phyloP scores from a whole-genome alignment of 2,329 filamentous ascomycete genomes.

The Pezicula radicicola region DNA sequence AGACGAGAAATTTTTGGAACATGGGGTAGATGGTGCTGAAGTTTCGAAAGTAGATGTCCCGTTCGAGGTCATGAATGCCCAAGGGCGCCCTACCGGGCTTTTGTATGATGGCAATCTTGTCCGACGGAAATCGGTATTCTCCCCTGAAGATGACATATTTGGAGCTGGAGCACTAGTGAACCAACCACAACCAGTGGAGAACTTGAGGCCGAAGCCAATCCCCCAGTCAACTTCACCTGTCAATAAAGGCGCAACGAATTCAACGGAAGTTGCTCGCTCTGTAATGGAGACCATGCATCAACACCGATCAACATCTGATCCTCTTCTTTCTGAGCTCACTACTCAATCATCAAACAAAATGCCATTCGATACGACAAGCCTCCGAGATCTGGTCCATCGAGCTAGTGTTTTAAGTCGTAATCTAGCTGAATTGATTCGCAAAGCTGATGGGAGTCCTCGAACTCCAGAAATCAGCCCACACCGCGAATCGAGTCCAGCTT shows the following conservation, averaged over 20 bases:
- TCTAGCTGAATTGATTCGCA: conserved; percentile 57
- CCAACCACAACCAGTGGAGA: conserved; percentile 31
- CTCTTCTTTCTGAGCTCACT: conserved; percentile 24
- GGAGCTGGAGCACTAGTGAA: conserved; percentile 29
- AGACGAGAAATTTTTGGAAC: conserved; percentile 38
- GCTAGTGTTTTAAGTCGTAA: conserved; percentile 57
- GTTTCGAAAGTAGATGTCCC: conserved; percentile 45
- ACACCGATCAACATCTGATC: conserved; percentile 42
- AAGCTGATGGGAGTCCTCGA: conserved; percentile 53
- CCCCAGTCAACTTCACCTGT: conserved; percentile 19
- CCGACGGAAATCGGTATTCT: conserved; percentile 60
- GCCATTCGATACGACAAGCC: conserved; percentile 66
- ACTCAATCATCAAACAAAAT: conserved; percentile 43
- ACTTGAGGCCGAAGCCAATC: conserved; percentile 17
- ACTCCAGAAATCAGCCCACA: conserved; percentile 50
- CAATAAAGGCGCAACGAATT: conserved; percentile 21
- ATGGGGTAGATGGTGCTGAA: conserved; percentile 37
- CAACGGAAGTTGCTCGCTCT: conserved; percentile 51
- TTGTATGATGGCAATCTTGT: conserved; percentile 49
- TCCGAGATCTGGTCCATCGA: conserved; percentile 63
- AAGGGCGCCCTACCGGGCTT: conserved; percentile 19
- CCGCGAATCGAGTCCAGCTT: conserved; percentile 61
- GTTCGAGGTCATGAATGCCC: conserved; percentile 32
- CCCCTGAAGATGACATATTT: conserved; percentile 65
- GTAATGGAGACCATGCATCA: conserved; percentile 64